phyloP scores from a whole-genome alignment of 352 stramenopile genomes.

The Globisporangium iwayamae region DNA sequence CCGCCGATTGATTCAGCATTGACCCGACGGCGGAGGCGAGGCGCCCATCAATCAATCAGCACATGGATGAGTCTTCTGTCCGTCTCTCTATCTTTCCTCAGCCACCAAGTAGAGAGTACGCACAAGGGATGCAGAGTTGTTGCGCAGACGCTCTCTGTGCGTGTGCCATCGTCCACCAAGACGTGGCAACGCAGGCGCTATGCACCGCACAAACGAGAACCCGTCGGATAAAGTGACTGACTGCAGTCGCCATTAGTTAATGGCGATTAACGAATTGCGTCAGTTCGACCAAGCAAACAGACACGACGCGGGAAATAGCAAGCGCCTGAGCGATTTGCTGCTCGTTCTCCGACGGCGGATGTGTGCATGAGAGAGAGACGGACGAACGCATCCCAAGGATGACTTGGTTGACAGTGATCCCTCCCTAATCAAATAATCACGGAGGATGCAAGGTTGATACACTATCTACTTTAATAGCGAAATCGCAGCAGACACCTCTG shows the following conservation, averaged over 20 bases:
- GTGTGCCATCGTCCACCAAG: conserved; percentile 3
- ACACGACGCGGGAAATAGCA: neutral
- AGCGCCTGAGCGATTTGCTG: neutral
- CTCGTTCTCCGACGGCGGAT: neutral
- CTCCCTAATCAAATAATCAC: too few relatives aligned
- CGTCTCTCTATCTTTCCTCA: neutral
- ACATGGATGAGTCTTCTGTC: neutral
- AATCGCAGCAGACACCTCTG: too few relatives aligned
- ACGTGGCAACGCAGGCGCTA: neutral
- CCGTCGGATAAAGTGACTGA: conserved; percentile 2
- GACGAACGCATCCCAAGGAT: neutral
- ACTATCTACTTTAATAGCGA: neutral
- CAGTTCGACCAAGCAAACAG: neutral
- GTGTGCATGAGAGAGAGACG: neutral
- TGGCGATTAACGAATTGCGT: neutral
- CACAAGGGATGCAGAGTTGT: neutral
- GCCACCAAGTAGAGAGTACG: neutral
- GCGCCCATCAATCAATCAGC: neutral
- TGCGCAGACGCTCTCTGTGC: neutral
- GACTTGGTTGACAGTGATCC: too few relatives aligned
- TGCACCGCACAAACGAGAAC: neutral
- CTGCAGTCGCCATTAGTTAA: neutral
- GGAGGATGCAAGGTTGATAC: neutral
- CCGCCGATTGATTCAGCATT: neutral
- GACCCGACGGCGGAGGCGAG: neutral